Percentiles rank a stretch among this genome's conserved stretches.
These are phyloP conservation scores for Crassisporium funariophilum DNA, from an alignment of 768 basidiomycete species.

Conservation along the genomic window DNA sequence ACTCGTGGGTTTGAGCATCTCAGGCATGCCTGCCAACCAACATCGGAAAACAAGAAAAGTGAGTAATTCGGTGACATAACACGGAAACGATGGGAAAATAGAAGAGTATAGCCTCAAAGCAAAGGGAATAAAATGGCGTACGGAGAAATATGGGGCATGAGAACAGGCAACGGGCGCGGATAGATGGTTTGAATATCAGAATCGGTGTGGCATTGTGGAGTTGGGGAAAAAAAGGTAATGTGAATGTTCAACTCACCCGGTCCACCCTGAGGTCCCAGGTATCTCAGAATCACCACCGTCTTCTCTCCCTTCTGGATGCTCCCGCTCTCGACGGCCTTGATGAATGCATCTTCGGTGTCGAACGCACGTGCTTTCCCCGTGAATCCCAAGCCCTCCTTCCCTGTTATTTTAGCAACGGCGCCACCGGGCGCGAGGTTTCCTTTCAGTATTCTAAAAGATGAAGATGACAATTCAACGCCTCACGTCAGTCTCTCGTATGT, in stretches of 20 bases:
- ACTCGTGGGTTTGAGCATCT: constrained; percentile 98
- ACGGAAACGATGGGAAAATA: constrained; percentile 27
- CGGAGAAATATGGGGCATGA: too few species aligned
- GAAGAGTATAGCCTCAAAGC: background rate
- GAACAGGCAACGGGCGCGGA: too few species aligned
- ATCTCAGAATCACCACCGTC: constrained; percentile 92
- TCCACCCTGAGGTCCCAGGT: constrained; percentile 96
- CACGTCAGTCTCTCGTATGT: too few species aligned
- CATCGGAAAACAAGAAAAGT: constrained; percentile 18
- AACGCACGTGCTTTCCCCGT: constrained; percentile 92
- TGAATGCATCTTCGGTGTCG: constrained; percentile 87
- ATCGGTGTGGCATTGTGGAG: background rate
- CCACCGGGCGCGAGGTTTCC: constrained; percentile 95
- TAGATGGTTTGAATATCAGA: background rate
- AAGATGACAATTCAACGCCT: constrained; percentile 10
- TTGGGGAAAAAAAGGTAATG: constrained; percentile 7
- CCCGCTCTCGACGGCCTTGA: constrained; percentile 84
- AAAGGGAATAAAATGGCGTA: background rate
- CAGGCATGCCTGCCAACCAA: constrained; percentile 81
- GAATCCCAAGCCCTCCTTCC: constrained; percentile 90
- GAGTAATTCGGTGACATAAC: constrained; percentile 13
- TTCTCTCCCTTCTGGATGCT: constrained; percentile 94
- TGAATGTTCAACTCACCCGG: constrained; percentile 71
- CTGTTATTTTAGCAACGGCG: constrained; percentile 96
- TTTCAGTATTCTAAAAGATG: constrained; percentile 68